Evolutionary conservation across 2,329 filamentous ascomycete species (phyloP), one percentile per base, ranked within the genome.

Genomic region (Juglanconis sp.): DNA sequence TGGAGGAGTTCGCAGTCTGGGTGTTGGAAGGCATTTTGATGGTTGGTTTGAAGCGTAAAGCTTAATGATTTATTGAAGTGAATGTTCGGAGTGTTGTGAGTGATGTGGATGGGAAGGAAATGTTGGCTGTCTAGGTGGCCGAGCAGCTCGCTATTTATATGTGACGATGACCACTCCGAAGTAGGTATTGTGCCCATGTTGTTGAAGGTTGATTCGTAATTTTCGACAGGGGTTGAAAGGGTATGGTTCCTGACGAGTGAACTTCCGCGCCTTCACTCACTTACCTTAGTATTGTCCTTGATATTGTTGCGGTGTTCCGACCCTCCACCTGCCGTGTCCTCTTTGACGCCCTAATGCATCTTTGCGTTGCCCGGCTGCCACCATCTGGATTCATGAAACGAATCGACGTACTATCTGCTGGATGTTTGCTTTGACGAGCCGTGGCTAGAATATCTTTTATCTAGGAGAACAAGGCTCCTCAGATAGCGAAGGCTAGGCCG

Each of bases 1-100:
- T 67, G 64, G 65, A 60, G 64, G 67, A 66, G 65, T 69, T 61
- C 63, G 68, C 68, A 52, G 65, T 64, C 64, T 68, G 64, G 57
- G 63, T 65, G 60, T 65, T 57, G 67, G 69, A 68, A 69, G 68
- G 68, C 70, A 72, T 72, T 57, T 70, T 72, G 69, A 66, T 60
- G 65, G 54, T 62, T 30, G 50, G 8, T 38, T 49, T 40, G 49
- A 50, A 56, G 53, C 46, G 36, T 34, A 30, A 57, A 56, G 54
- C 38, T 65, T 57, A 47, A 53, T 42, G 51, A 64, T 56, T 61
- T 54, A 65, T 63, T 48, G 40, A 42, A 30, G 30, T 59, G 55
- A 42, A 49, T 63, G 64, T 58, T 46, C 57, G 47, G 59, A 51
- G 60, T 57, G 59, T 57, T 64, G 54, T 57, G 56, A 54, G 55